Percentiles rank a stretch among this genome's conserved stretches.
Conservation (phyloP, 1,284 basidiomycete species). For the Ceratobasidium sp. region DNA sequence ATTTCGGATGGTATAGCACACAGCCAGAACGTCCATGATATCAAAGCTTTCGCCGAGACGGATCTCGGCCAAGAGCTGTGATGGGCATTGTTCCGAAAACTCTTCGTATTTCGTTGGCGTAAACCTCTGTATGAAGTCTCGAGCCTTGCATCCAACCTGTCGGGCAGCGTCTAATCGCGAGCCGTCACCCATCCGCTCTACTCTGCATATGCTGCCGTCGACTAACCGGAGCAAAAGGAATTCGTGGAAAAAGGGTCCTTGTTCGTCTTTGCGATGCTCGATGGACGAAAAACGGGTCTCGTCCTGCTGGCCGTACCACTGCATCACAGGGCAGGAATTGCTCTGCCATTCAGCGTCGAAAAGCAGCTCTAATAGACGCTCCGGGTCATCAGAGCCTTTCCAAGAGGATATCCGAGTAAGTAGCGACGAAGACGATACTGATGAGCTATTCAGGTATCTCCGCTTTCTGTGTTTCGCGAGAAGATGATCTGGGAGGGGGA, state of each 20-base stretch:
- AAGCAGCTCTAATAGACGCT: neutral
- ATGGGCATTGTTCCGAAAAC: neutral
- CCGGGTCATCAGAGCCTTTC: neutral
- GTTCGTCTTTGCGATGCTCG: neutral
- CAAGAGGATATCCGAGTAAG: neutral
- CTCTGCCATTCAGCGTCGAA: neutral
- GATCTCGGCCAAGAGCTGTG: neutral
- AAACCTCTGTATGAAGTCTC: conserved; percentile 6
- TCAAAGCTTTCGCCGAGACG: neutral
- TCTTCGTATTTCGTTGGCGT: neutral
- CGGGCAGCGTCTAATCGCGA: neutral
- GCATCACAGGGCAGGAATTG: neutral
- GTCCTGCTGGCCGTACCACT: neutral
- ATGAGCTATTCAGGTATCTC: neutral
- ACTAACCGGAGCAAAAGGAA: neutral
- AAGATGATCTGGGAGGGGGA: no score
- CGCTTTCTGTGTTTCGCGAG: no score
- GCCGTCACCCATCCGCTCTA: conserved; percentile 10
- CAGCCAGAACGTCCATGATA: conserved; percentile 1
- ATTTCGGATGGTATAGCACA: neutral
- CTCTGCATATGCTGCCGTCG: neutral
- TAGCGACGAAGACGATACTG: neutral
- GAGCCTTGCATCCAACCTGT: neutral
- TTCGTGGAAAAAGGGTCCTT: conserved; percentile 6
- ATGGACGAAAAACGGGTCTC: neutral